phyloP scores from a whole-genome alignment of 2,329 filamentous ascomycete genomes.

The Calycina herbarum region DNA sequence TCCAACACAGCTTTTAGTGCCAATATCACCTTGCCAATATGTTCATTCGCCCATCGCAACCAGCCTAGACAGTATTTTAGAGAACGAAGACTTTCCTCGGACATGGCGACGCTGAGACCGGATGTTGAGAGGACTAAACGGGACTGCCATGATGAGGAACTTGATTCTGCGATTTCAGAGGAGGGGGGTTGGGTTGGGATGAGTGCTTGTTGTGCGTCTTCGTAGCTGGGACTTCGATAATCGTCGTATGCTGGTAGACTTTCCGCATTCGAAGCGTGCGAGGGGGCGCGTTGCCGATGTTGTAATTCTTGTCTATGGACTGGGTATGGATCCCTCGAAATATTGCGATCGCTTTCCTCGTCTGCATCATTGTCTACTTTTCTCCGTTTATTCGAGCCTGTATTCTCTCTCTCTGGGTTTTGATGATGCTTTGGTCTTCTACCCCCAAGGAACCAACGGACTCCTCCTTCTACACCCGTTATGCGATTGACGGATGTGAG shows the following conservation, averaged over 20 bases:
- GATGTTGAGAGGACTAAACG: conserved; percentile 88
- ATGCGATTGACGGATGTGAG: conserved; percentile 80
- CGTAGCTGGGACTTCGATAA: conserved; percentile 71
- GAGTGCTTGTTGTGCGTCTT: conserved; percentile 50
- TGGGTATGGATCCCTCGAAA: conserved; percentile 35
- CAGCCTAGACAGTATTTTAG: conserved; percentile 82
- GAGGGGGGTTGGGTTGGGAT: conserved; percentile 35
- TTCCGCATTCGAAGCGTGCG: conserved; percentile 56
- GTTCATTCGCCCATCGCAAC: conserved; percentile 78
- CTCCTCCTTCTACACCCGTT: conserved; percentile 83
- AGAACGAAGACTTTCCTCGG: conserved; percentile 79
- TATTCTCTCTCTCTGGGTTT: conserved; percentile 45
- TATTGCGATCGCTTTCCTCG: conserved; percentile 36
- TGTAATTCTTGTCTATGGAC: conserved; percentile 31
- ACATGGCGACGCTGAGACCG: conserved; percentile 87
- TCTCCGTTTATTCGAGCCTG: conserved; percentile 57
- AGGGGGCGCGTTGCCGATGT: conserved; percentile 33
- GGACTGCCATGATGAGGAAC: conserved; percentile 69
- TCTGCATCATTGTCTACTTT: conserved; percentile 50
- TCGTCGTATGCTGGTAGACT: conserved; percentile 84
- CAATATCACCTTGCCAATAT: conserved; percentile 73
- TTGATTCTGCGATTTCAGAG: conserved; percentile 31
- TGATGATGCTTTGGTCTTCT: conserved; percentile 38
- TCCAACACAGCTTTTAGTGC: conserved; percentile 75
- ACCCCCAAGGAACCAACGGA: conserved; percentile 77